Conservation (phyloP, 306 rosid genomes). For the Vigna mungo region DNA sequence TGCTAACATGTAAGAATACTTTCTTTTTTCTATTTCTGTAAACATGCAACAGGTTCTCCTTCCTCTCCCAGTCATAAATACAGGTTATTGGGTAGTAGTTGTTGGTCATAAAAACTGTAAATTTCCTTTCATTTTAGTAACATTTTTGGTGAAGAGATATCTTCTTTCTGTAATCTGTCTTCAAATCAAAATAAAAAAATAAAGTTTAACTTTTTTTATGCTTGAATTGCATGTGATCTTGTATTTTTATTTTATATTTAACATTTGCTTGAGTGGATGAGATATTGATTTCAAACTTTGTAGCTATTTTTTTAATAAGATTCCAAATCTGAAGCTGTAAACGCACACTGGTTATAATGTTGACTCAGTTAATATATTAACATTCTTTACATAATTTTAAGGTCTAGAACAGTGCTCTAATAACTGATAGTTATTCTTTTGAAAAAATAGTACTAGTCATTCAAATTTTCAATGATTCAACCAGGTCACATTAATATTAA, state of each 20-base stretch:
- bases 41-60: conserved; percentile 30
- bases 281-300: not conserved
- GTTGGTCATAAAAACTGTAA: conserved; percentile 41
- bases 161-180: conserved; percentile 35
- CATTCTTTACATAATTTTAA: not conserved
- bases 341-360: not conserved
- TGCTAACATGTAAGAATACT: conserved; percentile 36
- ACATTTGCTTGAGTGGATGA: not conserved
- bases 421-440: too few relatives aligned
- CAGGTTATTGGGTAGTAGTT: conserved; percentile 26
- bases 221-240: not conserved
- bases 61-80: conserved; percentile 16
- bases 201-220: not conserved
- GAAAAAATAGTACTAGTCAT: too few relatives aligned
- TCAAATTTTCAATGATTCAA: too few relatives aligned
- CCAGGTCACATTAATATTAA: too few relatives aligned
- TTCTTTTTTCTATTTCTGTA: conserved; percentile 29
- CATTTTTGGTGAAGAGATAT: conserved; percentile 7
- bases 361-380: not conserved
- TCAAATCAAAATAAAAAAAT: not conserved
- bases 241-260: not conserved
- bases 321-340: not conserved
- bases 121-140: conserved; percentile 28
- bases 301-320: not conserved
- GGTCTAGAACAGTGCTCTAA: too few relatives aligned